Conservation (phyloP, 83 land plant genomes). For the Thuja plicata region DNA sequence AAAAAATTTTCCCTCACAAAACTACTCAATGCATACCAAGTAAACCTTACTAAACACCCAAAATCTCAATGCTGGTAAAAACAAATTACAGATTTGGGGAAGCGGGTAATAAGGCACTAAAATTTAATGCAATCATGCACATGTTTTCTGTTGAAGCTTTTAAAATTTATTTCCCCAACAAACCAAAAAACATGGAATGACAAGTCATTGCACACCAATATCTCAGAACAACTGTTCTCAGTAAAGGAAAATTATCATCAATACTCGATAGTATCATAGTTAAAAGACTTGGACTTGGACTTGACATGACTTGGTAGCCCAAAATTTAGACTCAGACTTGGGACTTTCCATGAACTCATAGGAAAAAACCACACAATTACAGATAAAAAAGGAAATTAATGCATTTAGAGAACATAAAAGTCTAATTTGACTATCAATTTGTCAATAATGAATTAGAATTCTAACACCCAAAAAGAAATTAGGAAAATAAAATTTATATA, state of each 20-base stretch:
- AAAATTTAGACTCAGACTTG: no score
- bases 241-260: background rate
- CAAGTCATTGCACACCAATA: background rate
- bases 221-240: background rate
- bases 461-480: no score
- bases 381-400: no score
- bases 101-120: background rate
- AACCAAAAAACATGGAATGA: background rate
- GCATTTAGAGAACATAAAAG: no score
- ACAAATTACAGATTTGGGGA: background rate
- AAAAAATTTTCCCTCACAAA: background rate
- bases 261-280: no score
- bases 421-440: no score
- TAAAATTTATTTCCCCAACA: background rate
- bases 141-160: background rate
- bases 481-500: no score
- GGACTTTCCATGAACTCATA: no score
- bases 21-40: background rate
- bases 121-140: background rate
- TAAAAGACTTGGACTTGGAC: no score
- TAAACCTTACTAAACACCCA: background rate
- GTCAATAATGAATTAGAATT: no score
- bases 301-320: no score
- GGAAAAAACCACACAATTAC: no score
- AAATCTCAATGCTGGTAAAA: background rate